These are phyloP conservation scores for Podila epicladia DNA, from an alignment of 192 early-diverging fungal genomes.

Conservation along the genomic window DNA sequence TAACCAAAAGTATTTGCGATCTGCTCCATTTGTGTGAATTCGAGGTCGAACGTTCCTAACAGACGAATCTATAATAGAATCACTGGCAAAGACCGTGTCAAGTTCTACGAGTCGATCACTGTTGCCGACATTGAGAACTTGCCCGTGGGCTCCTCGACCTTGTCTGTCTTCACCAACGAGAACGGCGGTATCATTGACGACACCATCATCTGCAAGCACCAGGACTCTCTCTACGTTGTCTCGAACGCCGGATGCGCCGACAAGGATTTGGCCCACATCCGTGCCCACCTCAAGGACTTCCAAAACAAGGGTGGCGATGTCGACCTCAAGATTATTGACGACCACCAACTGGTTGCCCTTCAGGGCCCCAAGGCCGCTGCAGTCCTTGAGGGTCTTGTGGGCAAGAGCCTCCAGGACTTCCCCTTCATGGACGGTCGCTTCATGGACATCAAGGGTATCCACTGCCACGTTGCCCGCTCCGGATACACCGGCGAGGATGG, in stretches of 20 bases:
- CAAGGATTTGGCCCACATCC: conserved; percentile 93
- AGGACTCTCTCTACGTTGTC: conserved; percentile 88
- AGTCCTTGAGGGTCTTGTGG: conserved; percentile 70
- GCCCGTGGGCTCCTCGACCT: conserved; percentile 79
- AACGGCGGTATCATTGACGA: conserved; percentile 98
- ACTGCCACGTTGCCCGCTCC: conserved; percentile 90
- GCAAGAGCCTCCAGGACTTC: conserved; percentile 74
- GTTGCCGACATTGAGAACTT: conserved; percentile 89
- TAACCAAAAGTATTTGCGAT: neutral
- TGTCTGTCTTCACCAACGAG: conserved; percentile 96
- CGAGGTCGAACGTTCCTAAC: neutral
- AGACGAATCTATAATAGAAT: conserved; percentile 55
- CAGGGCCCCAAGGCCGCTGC: conserved; percentile 89
- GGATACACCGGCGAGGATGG: conserved; percentile 99
- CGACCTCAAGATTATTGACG: conserved; percentile 85
- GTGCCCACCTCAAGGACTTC: conserved; percentile 78
- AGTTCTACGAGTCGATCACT: conserved; percentile 89
- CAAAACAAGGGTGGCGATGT: conserved; percentile 92
- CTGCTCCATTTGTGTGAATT: neutral
- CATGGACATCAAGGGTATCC: conserved; percentile 80
- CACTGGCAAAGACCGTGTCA: conserved; percentile 85
- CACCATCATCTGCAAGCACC: conserved; percentile 92
- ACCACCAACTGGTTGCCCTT: conserved; percentile 89
- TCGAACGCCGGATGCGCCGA: conserved; percentile 97
- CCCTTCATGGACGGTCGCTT: conserved; percentile 88